Evolutionary conservation across 2,329 filamentous ascomycete species (phyloP).

Genomic region (Keithomyces neogunnii): DNA sequence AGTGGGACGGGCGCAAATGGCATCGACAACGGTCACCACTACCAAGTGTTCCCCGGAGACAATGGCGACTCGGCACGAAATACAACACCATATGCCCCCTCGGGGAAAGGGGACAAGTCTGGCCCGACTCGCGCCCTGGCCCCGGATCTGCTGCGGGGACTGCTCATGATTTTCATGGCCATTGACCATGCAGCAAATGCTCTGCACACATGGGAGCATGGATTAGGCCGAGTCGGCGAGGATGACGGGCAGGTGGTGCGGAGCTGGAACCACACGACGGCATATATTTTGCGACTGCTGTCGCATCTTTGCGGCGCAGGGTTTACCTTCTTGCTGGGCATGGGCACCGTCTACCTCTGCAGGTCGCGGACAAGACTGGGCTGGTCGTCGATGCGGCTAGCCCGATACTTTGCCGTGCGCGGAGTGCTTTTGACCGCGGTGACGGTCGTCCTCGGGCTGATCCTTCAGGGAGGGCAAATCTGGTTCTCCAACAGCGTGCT

Average conservation of each 20-base stretch:
- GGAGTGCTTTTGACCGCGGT: slow-evolving; percentile 27
- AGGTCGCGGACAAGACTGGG: slow-evolving; percentile 30
- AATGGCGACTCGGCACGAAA: background rate
- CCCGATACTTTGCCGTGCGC: slow-evolving; percentile 29
- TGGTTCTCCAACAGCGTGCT: slow-evolving; percentile 36
- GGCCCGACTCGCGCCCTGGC: slow-evolving; percentile 25
- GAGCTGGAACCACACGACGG: slow-evolving; percentile 28
- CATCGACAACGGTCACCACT: slow-evolving; percentile 9
- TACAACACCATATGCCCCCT: background rate
- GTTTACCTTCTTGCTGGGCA: slow-evolving; percentile 36
- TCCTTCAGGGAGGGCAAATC: slow-evolving; percentile 21
- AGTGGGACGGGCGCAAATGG: background rate
- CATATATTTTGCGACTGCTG: slow-evolving; percentile 30
- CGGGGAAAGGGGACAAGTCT: background rate
- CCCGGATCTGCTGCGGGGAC: slow-evolving; percentile 34
- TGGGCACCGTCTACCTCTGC: slow-evolving; percentile 36
- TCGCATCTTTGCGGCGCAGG: slow-evolving; percentile 37
- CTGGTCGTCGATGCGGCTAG: slow-evolving; percentile 27
- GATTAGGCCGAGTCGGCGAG: slow-evolving; percentile 28
- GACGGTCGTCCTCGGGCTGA: slow-evolving; percentile 21
- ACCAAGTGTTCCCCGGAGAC: slow-evolving; percentile 11
- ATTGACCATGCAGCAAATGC: slow-evolving; percentile 32
- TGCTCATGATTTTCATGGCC: slow-evolving; percentile 37
- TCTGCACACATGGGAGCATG: slow-evolving; percentile 32
- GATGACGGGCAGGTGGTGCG: slow-evolving; percentile 24